A percentile compares a stretch with the other conserved stretches of the same genome.
These are phyloP conservation scores for Penicillium roqueforti DNA, from an alignment of 495 filamentous ascomycete genomes.

Conservation along the genomic window DNA sequence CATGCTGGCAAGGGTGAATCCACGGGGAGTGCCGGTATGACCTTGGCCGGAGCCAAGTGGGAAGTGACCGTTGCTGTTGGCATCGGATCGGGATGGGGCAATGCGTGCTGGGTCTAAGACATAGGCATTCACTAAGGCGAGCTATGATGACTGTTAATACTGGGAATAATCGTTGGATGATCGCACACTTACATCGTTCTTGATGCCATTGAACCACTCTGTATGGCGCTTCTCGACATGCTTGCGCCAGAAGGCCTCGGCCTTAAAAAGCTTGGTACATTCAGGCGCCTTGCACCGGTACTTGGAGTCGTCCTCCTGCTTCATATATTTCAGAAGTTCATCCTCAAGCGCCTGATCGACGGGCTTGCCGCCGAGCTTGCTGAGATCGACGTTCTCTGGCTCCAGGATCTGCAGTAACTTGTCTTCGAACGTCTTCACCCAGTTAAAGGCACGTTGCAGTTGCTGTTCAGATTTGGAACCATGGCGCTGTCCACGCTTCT, in stretches of 20 bases:
- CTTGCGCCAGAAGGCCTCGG: conserved; percentile 93
- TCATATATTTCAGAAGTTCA: conserved; percentile 81
- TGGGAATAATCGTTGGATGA: too few species aligned
- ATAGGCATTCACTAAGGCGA: conserved; percentile 86
- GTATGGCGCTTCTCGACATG: conserved; percentile 93
- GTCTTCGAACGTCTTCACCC: conserved; percentile 99
- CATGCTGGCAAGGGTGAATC: conserved; percentile 81
- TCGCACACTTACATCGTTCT: conserved; percentile 65
- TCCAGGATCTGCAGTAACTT: conserved; percentile 90
- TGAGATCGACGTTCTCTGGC: conserved; percentile 77
- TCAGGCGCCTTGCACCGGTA: conserved; percentile 95
- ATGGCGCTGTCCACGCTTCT: conserved; percentile 63
- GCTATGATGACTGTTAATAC: conserved; percentile 45
- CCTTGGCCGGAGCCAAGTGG: conserved; percentile 67
- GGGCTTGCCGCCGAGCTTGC: conserved; percentile 84
- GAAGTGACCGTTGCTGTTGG: conserved; percentile 97
- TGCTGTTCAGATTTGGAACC: conserved; percentile 80
- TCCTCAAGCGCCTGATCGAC: conserved; percentile 81
- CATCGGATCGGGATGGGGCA: conserved; percentile 84
- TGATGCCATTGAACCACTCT: conserved; percentile 80
- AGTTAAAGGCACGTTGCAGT: conserved; percentile 91
- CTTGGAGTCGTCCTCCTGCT: conserved; percentile 95
- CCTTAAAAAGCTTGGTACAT: conserved; percentile 96
- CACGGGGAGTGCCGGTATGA: conserved; percentile 81
- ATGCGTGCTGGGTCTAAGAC: conserved; percentile 91